A percentile compares a stretch with the other conserved stretches of the same genome.
phyloP scores from a whole-genome alignment of 768 basidiomycete species.

The Agaricus bisporus region DNA sequence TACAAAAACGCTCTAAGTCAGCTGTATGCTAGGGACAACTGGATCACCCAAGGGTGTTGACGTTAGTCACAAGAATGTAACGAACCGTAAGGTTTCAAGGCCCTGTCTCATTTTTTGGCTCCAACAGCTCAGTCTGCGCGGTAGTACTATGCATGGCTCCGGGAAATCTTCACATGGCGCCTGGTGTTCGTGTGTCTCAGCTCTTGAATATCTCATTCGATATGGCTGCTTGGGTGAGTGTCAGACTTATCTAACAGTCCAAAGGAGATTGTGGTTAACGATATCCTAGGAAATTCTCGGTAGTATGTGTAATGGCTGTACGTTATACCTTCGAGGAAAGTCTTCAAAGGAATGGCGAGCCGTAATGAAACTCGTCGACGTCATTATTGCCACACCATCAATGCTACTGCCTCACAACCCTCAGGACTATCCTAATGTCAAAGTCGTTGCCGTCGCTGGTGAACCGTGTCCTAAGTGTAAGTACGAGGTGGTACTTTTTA shows the following conservation, averaged over 20 bases:
- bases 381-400: slow-evolving; percentile 53
- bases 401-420: slow-evolving; percentile 47
- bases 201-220: slow-evolving; percentile 62
- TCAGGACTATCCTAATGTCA: slow-evolving; percentile 47
- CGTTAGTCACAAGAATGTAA: slow-evolving; percentile 54
- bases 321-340: slow-evolving; percentile 48
- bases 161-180: slow-evolving; percentile 54
- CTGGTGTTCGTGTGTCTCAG: slow-evolving; percentile 50
- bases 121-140: slow-evolving; percentile 18
- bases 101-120: slow-evolving; percentile 12
- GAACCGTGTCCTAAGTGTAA: slow-evolving; percentile 49
- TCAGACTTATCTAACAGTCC: neutral
- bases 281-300: slow-evolving; percentile 48
- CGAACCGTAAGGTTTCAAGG: slow-evolving; percentile 36
- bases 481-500: slow-evolving; percentile 1
- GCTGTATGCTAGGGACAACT: slow-evolving; percentile 36
- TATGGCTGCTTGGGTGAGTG: slow-evolving; percentile 54
- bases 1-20: neutral
- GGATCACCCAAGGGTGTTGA: slow-evolving; percentile 57
- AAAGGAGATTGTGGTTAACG: slow-evolving; percentile 6
- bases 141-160: slow-evolving; percentile 36
- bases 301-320: slow-evolving; percentile 45
- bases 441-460: slow-evolving; percentile 49
- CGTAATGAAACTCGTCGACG: slow-evolving; percentile 45
- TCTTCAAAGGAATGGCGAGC: slow-evolving; percentile 45